Evolutionary conservation across 1,139 yeast genomes (phyloP).

Genomic region (Nadsonia starkeyi-henricii): DNA sequence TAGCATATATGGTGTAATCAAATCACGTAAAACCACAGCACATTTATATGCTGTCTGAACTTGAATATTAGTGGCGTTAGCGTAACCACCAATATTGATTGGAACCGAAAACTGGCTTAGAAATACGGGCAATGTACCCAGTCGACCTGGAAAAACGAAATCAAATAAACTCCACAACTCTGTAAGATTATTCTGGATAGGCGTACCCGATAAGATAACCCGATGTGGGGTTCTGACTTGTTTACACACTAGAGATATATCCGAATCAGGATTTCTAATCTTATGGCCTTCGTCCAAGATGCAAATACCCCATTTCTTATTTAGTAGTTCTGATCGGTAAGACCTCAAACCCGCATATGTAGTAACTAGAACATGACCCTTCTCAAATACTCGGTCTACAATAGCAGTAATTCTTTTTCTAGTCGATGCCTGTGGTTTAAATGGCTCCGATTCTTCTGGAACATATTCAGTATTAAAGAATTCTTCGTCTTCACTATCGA

Average conservation of each 20-base stretch:
- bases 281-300: slow-evolving; percentile 95
- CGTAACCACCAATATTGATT: slow-evolving; percentile 94
- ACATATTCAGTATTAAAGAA: slow-evolving; percentile 36
- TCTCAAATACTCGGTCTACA: slow-evolving; percentile 36
- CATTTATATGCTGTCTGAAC: slow-evolving; percentile 95
- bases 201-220: slow-evolving; percentile 85
- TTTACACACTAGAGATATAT: slow-evolving; percentile 73
- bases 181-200: slow-evolving; percentile 81
- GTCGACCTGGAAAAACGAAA: slow-evolving; percentile 83
- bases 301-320: slow-evolving; percentile 75
- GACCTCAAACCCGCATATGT: slow-evolving; percentile 83
- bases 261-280: slow-evolving; percentile 87
- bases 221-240: slow-evolving; percentile 70
- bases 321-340: slow-evolving; percentile 55
- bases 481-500: slow-evolving; percentile 25
- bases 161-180: slow-evolving; percentile 94
- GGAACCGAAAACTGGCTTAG: slow-evolving; percentile 88
- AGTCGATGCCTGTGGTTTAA: slow-evolving; percentile 19
- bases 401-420: slow-evolving; percentile 15
- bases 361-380: slow-evolving; percentile 77
- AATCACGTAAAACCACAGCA: slow-evolving; percentile 78
- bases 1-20: slow-evolving; percentile 78
- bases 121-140: slow-evolving; percentile 90
- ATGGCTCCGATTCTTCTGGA: slow-evolving; percentile 18
- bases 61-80: slow-evolving; percentile 90